Evolutionary conservation across 1,139 yeast genomes (phyloP).

Genomic region (Blastobotrys buckinghamii): DNA sequence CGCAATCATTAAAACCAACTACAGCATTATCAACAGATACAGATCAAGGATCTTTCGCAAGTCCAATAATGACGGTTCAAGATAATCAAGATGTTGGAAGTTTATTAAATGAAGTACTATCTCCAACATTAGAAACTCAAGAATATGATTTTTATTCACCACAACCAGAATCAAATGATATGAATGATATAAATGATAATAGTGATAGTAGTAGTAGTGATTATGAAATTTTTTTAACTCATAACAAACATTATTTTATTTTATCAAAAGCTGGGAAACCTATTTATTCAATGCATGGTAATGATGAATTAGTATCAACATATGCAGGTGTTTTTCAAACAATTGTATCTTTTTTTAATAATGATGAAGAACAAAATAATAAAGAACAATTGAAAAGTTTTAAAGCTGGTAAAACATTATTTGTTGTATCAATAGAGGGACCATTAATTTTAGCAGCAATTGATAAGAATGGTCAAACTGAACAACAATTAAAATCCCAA

Average conservation of each 20-base stretch:
- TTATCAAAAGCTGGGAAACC: conserved; percentile 94
- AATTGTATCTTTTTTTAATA: conserved; percentile 48
- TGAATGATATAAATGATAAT: background rate
- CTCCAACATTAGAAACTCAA: background rate
- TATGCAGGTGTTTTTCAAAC: conserved; percentile 64
- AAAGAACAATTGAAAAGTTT: conserved; percentile 23
- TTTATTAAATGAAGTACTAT: conserved; percentile 3
- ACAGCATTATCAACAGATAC: conserved; percentile 1
- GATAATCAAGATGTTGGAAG: conserved; percentile 7
- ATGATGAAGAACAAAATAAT: conserved; percentile 8
- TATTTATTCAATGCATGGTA: conserved; percentile 73
- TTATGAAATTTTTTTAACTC: conserved; percentile 35
- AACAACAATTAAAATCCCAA: conserved; percentile 55
- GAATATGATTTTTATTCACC: background rate
- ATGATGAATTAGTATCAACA: conserved; percentile 63
- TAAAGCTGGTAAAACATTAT: conserved; percentile 38
- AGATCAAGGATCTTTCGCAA: background rate
- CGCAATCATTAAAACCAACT: conserved; percentile 1
- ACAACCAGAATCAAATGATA: background rate
- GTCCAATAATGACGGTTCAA: conserved; percentile 1
- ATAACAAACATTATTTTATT: conserved; percentile 68
- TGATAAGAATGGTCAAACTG: conserved; percentile 50
- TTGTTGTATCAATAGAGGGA: conserved; percentile 55
- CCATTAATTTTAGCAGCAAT: conserved; percentile 76
- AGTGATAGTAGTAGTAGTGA: conserved; percentile 1